Conservation (phyloP, 2,329 filamentous ascomycete species). For the Colletotrichum theobromicola region DNA sequence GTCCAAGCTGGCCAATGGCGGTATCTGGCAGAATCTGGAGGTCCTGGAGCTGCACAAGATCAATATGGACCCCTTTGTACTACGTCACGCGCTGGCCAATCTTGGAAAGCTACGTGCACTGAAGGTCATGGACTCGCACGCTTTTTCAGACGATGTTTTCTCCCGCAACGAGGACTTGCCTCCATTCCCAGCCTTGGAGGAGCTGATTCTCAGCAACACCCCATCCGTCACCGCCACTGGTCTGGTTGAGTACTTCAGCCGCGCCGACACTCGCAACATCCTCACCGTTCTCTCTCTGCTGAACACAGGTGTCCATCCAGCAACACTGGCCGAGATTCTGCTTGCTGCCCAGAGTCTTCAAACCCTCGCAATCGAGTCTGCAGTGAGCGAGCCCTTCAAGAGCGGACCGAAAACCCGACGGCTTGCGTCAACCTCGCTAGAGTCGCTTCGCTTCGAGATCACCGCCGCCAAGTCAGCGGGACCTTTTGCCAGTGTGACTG, state of each 20-base stretch:
- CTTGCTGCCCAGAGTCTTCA: constrained; percentile 61
- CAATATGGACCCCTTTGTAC: constrained; percentile 70
- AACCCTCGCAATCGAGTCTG: constrained; percentile 59
- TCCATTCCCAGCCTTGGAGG: constrained; percentile 75
- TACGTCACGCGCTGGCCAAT: constrained; percentile 74
- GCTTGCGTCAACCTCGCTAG: constrained; percentile 71
- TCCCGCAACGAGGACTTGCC: constrained; percentile 68
- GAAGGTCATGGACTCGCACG: constrained; percentile 72
- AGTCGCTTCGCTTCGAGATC: constrained; percentile 84
- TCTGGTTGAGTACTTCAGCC: constrained; percentile 70
- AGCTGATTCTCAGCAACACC: constrained; percentile 74
- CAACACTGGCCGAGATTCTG: constrained; percentile 66
- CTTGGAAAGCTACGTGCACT: constrained; percentile 74
- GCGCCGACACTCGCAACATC: constrained; percentile 60
- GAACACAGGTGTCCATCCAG: constrained; percentile 72
- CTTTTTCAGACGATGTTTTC: constrained; percentile 81
- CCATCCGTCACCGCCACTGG: constrained; percentile 76
- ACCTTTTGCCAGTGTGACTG: constrained; percentile 59
- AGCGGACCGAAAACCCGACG: constrained; percentile 57
- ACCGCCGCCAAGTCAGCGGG: constrained; percentile 62
- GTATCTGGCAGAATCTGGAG: constrained; percentile 73
- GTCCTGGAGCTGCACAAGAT: constrained; percentile 74
- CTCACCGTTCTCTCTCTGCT: constrained; percentile 74
- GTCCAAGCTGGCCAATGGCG: constrained; percentile 68
- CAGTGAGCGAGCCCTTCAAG: constrained; percentile 56